A percentile compares a stretch with the other conserved stretches of the same genome.
phyloP scores from a whole-genome alignment of 495 filamentous ascomycete species.

The Lentithecium fluviatile region DNA sequence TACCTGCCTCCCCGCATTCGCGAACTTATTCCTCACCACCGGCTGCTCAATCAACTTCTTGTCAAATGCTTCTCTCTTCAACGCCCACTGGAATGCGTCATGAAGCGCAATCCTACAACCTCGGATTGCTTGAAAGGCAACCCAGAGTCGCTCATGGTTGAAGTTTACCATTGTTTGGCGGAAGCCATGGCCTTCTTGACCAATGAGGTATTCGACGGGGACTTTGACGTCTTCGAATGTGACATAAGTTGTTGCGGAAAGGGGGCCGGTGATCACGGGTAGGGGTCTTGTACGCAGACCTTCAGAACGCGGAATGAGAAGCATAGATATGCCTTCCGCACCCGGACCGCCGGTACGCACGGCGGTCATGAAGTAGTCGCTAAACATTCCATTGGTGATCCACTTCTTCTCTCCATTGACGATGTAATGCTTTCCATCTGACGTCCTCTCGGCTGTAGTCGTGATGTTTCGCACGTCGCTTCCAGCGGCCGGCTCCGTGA shows the following conservation, averaged over 20 bases:
- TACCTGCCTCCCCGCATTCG: conserved; percentile 30
- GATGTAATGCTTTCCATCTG: conserved; percentile 33
- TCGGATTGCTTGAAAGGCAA: conserved; percentile 29
- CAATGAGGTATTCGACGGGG: conserved; percentile 33
- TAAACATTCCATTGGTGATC: conserved; percentile 39
- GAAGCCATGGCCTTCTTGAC: conserved; percentile 32
- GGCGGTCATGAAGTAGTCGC: conserved; percentile 38
- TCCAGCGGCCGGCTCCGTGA: conserved; percentile 35
- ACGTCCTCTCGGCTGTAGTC: conserved; percentile 29
- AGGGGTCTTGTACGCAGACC: conserved; percentile 32
- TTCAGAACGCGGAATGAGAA: conserved; percentile 33
- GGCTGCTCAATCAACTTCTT: conserved; percentile 36
- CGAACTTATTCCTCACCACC: conserved; percentile 35
- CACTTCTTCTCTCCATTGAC: conserved; percentile 41
- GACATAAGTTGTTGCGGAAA: conserved; percentile 34
- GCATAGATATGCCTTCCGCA: conserved; percentile 35
- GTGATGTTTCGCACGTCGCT: conserved; percentile 34
- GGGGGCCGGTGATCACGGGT: conserved; percentile 17
- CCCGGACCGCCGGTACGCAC: conserved; percentile 36
- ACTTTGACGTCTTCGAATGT: conserved; percentile 39
- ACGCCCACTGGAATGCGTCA: conserved; percentile 30
- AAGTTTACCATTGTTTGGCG: conserved; percentile 37
- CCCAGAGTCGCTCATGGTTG: conserved; percentile 38
- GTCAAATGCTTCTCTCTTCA: conserved; percentile 36
- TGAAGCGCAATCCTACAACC: conserved; percentile 25